These are phyloP conservation scores for Opeltia flavorubescens DNA, from an alignment of 495 filamentous ascomycete species.

Conservation along the genomic window DNA sequence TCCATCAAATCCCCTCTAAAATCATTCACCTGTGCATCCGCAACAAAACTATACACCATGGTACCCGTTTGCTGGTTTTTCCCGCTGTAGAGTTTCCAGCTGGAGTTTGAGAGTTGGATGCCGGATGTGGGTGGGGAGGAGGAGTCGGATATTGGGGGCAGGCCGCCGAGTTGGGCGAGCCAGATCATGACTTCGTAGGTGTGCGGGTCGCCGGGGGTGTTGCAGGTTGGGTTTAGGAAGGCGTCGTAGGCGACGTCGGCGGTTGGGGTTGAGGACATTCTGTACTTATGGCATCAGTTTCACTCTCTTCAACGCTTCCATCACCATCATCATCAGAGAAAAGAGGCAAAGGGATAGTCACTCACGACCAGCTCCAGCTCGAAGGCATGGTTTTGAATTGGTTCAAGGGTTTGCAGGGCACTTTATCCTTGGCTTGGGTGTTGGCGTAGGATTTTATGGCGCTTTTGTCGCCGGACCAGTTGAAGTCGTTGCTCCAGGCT, in stretches of 20 bases:
- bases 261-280: constrained; percentile 16
- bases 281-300: too few relatives aligned
- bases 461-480: background rate
- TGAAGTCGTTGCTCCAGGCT: background rate
- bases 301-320: too few relatives aligned
- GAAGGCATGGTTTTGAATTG: background rate
- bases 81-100: constrained; percentile 43
- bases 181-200: constrained; percentile 57
- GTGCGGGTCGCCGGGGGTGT: constrained; percentile 23
- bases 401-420: background rate
- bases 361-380: background rate
- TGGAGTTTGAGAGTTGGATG: constrained; percentile 32
- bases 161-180: constrained; percentile 45
- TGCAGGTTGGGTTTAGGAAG: constrained; percentile 36
- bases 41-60: constrained; percentile 46
- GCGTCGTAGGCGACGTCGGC: constrained; percentile 53
- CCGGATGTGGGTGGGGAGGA: constrained; percentile 35
- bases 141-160: constrained; percentile 51
- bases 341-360: background rate
- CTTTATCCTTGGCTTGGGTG: background rate
- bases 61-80: constrained; percentile 31
- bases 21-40: constrained; percentile 23
- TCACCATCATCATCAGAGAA: background rate
- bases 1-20: constrained; percentile 14
- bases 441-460: background rate